Conservation (phyloP, 129 eudicot genomes). For the Centella asiatica region DNA sequence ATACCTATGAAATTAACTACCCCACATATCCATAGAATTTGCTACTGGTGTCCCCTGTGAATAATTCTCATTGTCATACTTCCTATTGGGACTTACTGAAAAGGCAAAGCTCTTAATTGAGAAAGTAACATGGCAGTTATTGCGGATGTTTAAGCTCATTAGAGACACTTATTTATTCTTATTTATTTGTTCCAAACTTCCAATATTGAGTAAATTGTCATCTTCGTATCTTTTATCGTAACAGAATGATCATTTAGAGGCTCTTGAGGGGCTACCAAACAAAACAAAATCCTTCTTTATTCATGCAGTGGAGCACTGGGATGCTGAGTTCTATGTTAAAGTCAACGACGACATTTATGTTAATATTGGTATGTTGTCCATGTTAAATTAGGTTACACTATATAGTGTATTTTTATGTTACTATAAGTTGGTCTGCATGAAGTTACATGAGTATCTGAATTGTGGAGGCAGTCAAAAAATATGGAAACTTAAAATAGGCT, state of each 20-base stretch:
- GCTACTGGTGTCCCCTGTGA: too few species aligned
- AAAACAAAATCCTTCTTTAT: conserved; percentile 51
- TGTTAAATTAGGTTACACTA: neutral
- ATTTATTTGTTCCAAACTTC: neutral
- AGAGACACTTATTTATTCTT: neutral
- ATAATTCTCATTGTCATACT: too few species aligned
- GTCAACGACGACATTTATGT: conserved; percentile 80
- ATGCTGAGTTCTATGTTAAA: conserved; percentile 85
- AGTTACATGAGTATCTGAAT: too few species aligned
- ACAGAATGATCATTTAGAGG: conserved; percentile 70
- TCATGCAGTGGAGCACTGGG: conserved; percentile 71
- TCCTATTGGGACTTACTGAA: neutral
- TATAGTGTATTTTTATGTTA: neutral
- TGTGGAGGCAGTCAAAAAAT: too few species aligned
- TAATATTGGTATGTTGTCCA: conserved; percentile 51
- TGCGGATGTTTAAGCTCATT: too few species aligned
- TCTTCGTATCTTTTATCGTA: neutral
- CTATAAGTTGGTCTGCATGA: neutral
- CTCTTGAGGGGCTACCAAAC: conserved; percentile 41
- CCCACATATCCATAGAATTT: too few species aligned
- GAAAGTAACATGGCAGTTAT: neutral
- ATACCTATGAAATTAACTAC: too few species aligned
- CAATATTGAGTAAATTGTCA: neutral
- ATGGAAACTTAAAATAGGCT: too few species aligned
- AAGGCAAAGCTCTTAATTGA: neutral